Percentiles rank a stretch among this genome's conserved stretches.
phyloP scores from a whole-genome alignment of 306 rosid species.

The Vigna hirtella region DNA sequence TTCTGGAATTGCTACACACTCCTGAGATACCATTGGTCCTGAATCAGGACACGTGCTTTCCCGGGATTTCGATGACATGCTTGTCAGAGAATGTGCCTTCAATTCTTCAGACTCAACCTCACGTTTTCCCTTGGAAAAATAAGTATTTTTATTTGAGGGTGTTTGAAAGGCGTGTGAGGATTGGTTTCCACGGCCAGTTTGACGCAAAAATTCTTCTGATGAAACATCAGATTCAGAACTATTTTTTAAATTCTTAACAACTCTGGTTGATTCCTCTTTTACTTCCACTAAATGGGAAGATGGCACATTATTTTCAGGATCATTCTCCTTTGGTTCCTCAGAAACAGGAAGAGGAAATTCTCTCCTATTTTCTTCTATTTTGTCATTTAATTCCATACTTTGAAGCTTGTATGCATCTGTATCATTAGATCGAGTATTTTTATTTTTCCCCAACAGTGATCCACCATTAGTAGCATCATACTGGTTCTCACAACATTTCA shows the following conservation, averaged over 20 bases:
- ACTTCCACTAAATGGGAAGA: conserved; percentile 49
- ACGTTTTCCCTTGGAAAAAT: conserved; percentile 42
- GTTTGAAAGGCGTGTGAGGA: conserved; percentile 49
- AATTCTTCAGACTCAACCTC: conserved; percentile 55
- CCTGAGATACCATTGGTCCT: conserved; percentile 38
- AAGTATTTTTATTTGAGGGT: conserved; percentile 50
- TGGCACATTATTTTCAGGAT: conserved; percentile 40
- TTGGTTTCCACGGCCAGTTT: conserved; percentile 54
- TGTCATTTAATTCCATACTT: conserved; percentile 48
- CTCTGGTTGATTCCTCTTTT: conserved; percentile 49
- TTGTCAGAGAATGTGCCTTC: conserved; percentile 53
- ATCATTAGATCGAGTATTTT: conserved; percentile 38
- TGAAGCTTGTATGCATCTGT: conserved; percentile 43
- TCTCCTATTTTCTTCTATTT: conserved; percentile 44
- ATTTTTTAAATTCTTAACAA: conserved; percentile 42
- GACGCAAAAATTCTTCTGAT: conserved; percentile 46
- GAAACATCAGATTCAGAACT: conserved; percentile 44
- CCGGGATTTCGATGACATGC: conserved; percentile 48
- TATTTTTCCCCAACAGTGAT: conserved; percentile 42
- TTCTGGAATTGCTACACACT: conserved; percentile 53
- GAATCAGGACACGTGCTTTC: conserved; percentile 49
- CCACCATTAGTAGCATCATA: conserved; percentile 47
- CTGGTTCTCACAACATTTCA: conserved; percentile 37
- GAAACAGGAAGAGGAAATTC: conserved; percentile 46
- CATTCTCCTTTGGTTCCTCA: conserved; percentile 48